phyloP scores from a whole-genome alignment of 192 early-diverging fungal genomes.

The Dispira parvispora region DNA sequence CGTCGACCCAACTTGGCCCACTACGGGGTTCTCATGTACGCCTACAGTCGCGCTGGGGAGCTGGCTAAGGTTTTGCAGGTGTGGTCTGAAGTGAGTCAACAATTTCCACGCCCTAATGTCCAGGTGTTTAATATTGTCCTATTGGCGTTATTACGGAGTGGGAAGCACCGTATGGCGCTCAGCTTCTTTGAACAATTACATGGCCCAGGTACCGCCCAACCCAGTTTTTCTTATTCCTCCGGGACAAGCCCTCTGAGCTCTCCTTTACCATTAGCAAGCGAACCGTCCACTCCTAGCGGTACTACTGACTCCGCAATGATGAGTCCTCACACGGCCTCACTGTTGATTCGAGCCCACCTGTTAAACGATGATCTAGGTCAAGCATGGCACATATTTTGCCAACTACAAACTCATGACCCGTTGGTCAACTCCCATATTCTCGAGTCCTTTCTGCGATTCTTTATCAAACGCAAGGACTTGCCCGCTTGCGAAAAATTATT shows the following conservation, averaged over 20 bases:
- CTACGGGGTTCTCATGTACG: background rate
- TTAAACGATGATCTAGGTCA: background rate
- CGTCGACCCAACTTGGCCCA: background rate
- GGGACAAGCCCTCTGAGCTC: background rate
- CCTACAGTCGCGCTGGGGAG: background rate
- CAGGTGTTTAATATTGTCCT: background rate
- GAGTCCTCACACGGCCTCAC: background rate
- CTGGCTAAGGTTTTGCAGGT: background rate
- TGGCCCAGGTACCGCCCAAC: background rate
- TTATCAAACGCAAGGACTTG: background rate
- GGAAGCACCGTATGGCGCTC: background rate
- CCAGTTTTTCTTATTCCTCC: background rate
- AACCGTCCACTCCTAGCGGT: background rate
- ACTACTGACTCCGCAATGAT: background rate
- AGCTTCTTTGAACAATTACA: background rate
- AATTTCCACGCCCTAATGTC: background rate
- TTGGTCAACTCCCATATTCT: background rate
- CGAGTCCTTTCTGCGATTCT: background rate
- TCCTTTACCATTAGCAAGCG: background rate
- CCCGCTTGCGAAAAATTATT: background rate
- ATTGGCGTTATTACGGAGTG: background rate
- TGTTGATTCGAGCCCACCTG: slow-evolving; percentile 1
- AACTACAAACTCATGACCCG: background rate
- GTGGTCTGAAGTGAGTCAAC: background rate
- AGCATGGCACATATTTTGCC: background rate